phyloP scores from a whole-genome alignment of 192 early-diverging fungal genomes.

The Rhizophlyctis rosea region DNA sequence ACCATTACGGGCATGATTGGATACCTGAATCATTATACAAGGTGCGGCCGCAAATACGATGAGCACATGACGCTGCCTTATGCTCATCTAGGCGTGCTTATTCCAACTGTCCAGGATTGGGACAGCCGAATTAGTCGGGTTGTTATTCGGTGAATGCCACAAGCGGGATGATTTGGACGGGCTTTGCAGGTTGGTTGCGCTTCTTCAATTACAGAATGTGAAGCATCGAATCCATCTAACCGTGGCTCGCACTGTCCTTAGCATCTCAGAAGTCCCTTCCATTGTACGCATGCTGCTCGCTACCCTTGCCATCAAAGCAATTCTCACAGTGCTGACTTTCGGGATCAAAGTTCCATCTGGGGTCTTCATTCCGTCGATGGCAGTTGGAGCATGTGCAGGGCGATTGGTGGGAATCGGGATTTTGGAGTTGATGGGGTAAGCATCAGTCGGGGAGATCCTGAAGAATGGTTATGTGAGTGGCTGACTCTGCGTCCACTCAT shows the following conservation, averaged over 20 bases:
- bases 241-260: too few relatives aligned
- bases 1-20: slow-evolving; percentile 6
- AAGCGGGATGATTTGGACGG: background rate
- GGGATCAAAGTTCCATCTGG: slow-evolving; percentile 49
- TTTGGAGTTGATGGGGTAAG: too few relatives aligned
- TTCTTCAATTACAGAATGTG: too few relatives aligned
- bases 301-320: slow-evolving; percentile 33
- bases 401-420: slow-evolving; percentile 80
- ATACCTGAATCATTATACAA: slow-evolving; percentile 3
- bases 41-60: too few relatives aligned
- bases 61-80: too few relatives aligned
- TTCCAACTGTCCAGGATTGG: slow-evolving; percentile 14
- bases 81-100: too few relatives aligned
- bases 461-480: background rate
- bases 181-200: background rate
- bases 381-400: slow-evolving; percentile 87
- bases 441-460: too few relatives aligned
- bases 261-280: too few relatives aligned
- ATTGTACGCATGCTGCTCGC: background rate
- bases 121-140: slow-evolving; percentile 13
- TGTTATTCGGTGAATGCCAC: slow-evolving; percentile 6
- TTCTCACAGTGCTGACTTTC: slow-evolving; percentile 50
- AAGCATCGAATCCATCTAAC: too few relatives aligned
- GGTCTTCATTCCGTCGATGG: slow-evolving; percentile 79
- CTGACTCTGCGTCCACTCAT: slow-evolving; percentile 4